These are phyloP conservation scores for Durio zibethinus DNA, from an alignment of 345 rosid species.

Conservation along the genomic window DNA sequence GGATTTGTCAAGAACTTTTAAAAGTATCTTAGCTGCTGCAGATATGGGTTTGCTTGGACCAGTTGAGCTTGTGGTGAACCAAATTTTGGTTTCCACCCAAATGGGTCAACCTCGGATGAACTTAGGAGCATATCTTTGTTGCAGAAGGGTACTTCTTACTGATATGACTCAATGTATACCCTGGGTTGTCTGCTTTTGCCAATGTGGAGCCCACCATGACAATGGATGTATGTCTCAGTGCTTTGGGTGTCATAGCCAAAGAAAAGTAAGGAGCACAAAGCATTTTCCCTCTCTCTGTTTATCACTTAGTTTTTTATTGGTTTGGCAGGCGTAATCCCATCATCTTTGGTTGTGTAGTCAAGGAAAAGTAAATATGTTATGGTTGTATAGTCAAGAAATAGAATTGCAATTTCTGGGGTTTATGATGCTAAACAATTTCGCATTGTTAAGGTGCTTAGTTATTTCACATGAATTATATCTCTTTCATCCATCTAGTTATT, in stretches of 20 bases:
- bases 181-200: too few species aligned
- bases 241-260: constrained; percentile 17
- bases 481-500: too few species aligned
- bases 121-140: constrained; percentile 32
- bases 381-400: too few species aligned
- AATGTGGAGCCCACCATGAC: not conserved
- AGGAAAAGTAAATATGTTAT: too few species aligned
- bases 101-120: constrained; percentile 40
- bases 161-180: too few species aligned
- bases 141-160: not conserved
- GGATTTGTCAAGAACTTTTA: constrained; percentile 9
- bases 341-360: not conserved
- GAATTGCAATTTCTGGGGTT: too few species aligned
- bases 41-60: constrained; percentile 21
- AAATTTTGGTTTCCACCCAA: constrained; percentile 17
- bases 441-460: too few species aligned
- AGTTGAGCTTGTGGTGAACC: constrained; percentile 28
- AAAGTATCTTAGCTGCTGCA: constrained; percentile 24
- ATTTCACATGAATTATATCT: too few species aligned
- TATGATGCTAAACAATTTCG: too few species aligned
- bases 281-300: constrained; percentile 14
- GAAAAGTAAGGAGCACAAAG: constrained; percentile 31
- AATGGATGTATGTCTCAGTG: constrained; percentile 27
- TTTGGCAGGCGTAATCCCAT: constrained; percentile 12
- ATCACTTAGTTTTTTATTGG: not conserved